Evolutionary conservation across 768 basidiomycete genomes (phyloP), one percentile per base, ranked within the genome.

Genomic region (Tylopilus sp.): DNA sequence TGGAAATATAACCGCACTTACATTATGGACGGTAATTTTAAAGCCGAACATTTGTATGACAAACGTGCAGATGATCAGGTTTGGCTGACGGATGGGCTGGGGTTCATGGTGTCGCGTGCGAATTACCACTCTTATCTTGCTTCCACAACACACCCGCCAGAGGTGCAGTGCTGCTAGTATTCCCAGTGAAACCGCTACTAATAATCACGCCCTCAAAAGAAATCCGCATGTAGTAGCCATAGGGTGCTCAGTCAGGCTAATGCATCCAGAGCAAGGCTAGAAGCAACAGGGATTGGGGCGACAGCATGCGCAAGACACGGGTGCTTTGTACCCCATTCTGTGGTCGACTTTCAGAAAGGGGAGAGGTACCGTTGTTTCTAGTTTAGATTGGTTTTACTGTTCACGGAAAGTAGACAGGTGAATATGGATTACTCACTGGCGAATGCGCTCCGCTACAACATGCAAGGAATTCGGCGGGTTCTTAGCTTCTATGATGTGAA

Each of bases 351-450:
- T n/a, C n/a, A n/a, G n/a, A n/a, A n/a, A 53, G 46, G 11, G 52
- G 43, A 3, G 48, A 50, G 22, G 1, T n/a, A n/a, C n/a, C n/a
- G n/a, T n/a, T n/a, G n/a, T n/a, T n/a, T n/a, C n/a, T n/a, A n/a
- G n/a, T n/a, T n/a, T n/a, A n/a, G n/a, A n/a, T n/a, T n/a, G n/a
- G n/a, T n/a, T n/a, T n/a, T n/a, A n/a, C n/a, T n/a, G n/a, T n/a
- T n/a, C n/a, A 45, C 52, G 3, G 0, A 29, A 16, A 12, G 2
- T 12, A 57, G 53, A 4, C 53, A 54, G 6, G 13, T 54, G 2
- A 58, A 59, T 13, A 59, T 59, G 55, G 51, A 59, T 16, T 59
- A 56, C 11, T 11, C 45, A 0, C 17, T 59, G 0, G 4, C 9
- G 0, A 14, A 56, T 24, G 48, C 55, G 1, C 3, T 59, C 3